Conservation (phyloP, 108 stramenopile genomes). For the Fistulifera pelliculosa region DNA sequence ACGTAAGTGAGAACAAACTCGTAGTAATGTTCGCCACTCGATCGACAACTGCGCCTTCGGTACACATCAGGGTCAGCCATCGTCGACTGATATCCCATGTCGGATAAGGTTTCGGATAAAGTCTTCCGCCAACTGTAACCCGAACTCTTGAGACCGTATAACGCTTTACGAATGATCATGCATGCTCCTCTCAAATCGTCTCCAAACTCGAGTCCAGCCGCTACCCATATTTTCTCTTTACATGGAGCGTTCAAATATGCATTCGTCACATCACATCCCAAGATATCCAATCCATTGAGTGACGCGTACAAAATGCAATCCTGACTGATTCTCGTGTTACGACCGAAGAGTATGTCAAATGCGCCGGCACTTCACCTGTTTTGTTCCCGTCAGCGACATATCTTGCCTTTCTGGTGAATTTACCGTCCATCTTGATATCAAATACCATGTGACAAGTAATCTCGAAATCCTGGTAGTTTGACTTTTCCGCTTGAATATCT, state of each 20-base stretch:
- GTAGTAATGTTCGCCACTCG: slow-evolving; percentile 18
- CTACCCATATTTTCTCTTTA: slow-evolving; percentile 23
- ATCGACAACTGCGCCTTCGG: neutral
- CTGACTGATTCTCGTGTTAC: slow-evolving; percentile 30
- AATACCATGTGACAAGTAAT: slow-evolving; percentile 37
- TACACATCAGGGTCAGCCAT: slow-evolving; percentile 20
- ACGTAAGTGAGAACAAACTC: slow-evolving; percentile 24
- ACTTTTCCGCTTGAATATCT: neutral
- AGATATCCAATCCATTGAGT: slow-evolving; percentile 25
- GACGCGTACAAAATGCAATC: slow-evolving; percentile 23
- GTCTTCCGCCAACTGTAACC: neutral
- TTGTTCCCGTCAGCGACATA: slow-evolving; percentile 16
- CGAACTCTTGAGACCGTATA: slow-evolving; percentile 24
- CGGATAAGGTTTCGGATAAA: neutral
- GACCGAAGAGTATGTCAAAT: neutral
- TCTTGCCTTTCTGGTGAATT: slow-evolving; percentile 26
- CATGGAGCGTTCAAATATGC: slow-evolving; percentile 22
- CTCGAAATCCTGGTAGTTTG: slow-evolving; percentile 18
- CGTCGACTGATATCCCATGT: neutral
- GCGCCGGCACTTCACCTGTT: neutral
- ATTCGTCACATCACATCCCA: slow-evolving; percentile 19
- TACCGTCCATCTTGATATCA: slow-evolving; percentile 33
- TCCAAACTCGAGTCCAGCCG: slow-evolving; percentile 3
- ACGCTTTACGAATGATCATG: slow-evolving; percentile 11
- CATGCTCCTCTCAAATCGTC: slow-evolving; percentile 5